Evolutionary conservation across 352 stramenopile genomes (phyloP).

Genomic region (Globisporangium heterothallicum): DNA sequence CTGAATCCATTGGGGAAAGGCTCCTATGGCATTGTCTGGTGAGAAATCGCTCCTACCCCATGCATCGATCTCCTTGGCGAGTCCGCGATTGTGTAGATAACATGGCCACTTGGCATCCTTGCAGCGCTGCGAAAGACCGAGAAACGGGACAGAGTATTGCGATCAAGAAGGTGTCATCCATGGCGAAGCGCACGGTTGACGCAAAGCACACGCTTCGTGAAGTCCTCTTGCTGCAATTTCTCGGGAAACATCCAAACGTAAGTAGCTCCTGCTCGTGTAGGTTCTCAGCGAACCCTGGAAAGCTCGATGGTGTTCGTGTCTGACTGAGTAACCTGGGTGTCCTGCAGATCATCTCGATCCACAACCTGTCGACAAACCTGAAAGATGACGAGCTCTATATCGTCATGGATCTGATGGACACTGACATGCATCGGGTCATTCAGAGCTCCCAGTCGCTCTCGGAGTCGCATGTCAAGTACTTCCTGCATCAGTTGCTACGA

Average conservation of each 20-base stretch:
- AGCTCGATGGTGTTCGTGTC: conserved; percentile 1
- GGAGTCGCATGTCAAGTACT: conserved; percentile 82
- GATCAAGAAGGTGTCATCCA: conserved; percentile 90
- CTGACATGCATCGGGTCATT: conserved; percentile 88
- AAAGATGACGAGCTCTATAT: conserved; percentile 93
- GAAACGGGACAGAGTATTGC: conserved; percentile 75
- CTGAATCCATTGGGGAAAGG: conserved; percentile 88
- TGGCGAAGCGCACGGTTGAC: conserved; percentile 74
- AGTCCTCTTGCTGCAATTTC: conserved; percentile 79
- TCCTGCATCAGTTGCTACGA: conserved; percentile 89
- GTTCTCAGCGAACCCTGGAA: neutral
- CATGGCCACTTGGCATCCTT: neutral
- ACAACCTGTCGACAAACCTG: conserved; percentile 82
- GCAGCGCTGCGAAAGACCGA: conserved; percentile 68
- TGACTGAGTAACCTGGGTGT: no score
- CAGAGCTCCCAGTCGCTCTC: conserved; percentile 73
- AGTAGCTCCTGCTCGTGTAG: neutral
- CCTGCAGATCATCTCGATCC: conserved; percentile 71
- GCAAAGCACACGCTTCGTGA: conserved; percentile 88
- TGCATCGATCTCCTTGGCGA: neutral
- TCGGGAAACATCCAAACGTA: conserved; percentile 85
- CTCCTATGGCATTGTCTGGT: conserved; percentile 90
- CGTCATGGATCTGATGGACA: conserved; percentile 94
- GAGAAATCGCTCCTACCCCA: conserved; percentile 2
- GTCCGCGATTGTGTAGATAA: no score